Conservation (phyloP, 441 rosid species). For the Gossypium laxum region DNA sequence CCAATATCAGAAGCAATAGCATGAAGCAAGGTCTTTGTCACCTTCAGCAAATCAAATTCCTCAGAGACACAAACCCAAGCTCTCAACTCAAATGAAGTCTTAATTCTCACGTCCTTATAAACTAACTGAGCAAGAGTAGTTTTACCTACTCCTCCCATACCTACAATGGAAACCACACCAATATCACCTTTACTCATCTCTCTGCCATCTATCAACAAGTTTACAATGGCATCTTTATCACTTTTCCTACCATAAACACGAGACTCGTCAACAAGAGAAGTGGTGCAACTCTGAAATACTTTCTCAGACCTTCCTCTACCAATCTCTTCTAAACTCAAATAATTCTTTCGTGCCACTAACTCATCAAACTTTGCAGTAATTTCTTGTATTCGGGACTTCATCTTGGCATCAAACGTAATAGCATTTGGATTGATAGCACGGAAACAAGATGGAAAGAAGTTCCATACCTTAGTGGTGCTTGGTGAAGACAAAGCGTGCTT, state of each 20-base stretch:
- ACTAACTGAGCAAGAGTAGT: conserved; percentile 17
- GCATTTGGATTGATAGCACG: not conserved
- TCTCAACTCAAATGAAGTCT: conserved; percentile 9
- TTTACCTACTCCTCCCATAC: conserved; percentile 16
- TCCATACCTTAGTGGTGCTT: conserved; percentile 8
- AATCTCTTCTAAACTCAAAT: not conserved
- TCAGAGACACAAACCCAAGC: conserved; percentile 13
- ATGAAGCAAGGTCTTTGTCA: conserved; percentile 8
- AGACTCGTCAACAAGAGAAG: conserved; percentile 1
- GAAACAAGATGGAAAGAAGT: not conserved
- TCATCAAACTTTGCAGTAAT: not conserved
- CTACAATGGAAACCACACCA: conserved; percentile 10
- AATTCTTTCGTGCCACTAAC: not conserved
- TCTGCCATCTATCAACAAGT: not conserved
- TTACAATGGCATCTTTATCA: conserved; percentile 1
- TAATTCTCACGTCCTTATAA: not conserved
- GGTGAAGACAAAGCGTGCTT: not conserved
- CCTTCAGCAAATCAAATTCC: not conserved
- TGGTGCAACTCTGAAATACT: not conserved
- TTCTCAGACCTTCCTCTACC: not conserved
- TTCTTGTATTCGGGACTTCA: not conserved
- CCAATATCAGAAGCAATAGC: not conserved
- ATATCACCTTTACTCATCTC: not conserved
- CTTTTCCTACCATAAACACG: conserved; percentile 3
- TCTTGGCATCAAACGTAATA: not conserved